Evolutionary conservation across 75 land plant species (phyloP).

Genomic region (Azolla pinnata): DNA sequence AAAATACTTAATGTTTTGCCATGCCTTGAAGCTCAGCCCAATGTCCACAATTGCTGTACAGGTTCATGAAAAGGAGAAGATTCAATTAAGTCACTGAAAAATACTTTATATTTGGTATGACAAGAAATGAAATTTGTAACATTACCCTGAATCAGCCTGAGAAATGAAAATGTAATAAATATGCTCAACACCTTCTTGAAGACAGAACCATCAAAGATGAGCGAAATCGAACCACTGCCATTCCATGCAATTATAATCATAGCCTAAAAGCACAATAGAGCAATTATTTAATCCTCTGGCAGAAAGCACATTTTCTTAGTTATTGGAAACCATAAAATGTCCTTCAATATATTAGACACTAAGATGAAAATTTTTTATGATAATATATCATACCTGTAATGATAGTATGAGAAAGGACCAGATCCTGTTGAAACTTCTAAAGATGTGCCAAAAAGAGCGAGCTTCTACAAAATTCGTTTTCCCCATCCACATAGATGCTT

Average conservation of each 20-base stretch:
- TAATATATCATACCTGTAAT: too few relatives aligned
- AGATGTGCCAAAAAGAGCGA: constrained; percentile 91
- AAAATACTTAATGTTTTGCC: constrained; percentile 50
- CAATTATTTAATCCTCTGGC: too few relatives aligned
- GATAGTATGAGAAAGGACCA: constrained; percentile 82
- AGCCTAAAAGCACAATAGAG: too few relatives aligned
- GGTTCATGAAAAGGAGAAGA: too few relatives aligned
- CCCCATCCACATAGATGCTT: constrained; percentile 46
- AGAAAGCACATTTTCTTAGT: too few relatives aligned
- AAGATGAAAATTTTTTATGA: too few relatives aligned
- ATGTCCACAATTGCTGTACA: constrained; percentile 81
- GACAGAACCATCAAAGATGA: constrained; percentile 38
- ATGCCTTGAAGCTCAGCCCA: constrained; percentile 56
- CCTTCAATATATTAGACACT: neutral
- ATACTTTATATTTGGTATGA: too few relatives aligned
- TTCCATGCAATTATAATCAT: constrained; percentile 96
- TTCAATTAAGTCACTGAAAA: too few relatives aligned
- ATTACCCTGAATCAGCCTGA: constrained; percentile 91
- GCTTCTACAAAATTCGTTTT: constrained; percentile 94
- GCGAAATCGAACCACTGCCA: constrained; percentile 41
- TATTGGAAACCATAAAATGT: too few relatives aligned
- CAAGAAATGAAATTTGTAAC: too few relatives aligned
- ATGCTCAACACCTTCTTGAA: constrained; percentile 74
- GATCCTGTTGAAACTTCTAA: constrained; percentile 97
- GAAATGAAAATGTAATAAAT: constrained; percentile 82